Base-by-base conservation (phyloP, 2,329 filamentous ascomycete genomes). In the Chaetomium sp. region DNA sequence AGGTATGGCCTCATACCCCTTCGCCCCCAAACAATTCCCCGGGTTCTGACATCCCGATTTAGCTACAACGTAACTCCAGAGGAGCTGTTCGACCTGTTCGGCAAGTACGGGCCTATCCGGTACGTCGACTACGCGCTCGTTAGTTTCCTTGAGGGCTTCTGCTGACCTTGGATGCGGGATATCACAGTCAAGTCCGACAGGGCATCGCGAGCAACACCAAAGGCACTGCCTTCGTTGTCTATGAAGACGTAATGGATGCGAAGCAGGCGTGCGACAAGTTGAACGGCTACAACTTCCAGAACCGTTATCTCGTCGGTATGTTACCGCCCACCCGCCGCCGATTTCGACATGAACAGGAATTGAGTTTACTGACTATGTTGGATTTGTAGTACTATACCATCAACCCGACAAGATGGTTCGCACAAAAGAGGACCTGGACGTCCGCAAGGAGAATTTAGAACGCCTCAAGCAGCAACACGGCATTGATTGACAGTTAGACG, bases 271-370 rank as follows among this genome's bases (percentile, higher is more conserved):
- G 94, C 81, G 94, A 99, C 80, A 96, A 97, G 79, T 81, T 99
- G 73, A 99, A 99, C 80, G 94, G 94, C 72, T 99, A 95, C 85
- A 99, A 99, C 79, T 99, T 99, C 75, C 94, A 99, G 79, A 96
- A 92, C 77, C 88, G 94, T 72, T 99, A 99, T 76, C 89, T 99
- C 67, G 94, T 99, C 69, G 91, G 90, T 95, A 83, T 60, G 89
- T 84, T 51, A 43, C 33, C 62, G 54, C 59, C 51, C 47, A 36
- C 27, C 14, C 55, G 35, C 32, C 11, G 19, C 49, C 5, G 42
- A 36, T 7, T 3, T 27, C 11, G 1, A 19, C 9, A 27, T 27
- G 19, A n/a, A 7, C 11, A n/a, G 11, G 14, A 14, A 8, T 42
- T 3, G 6, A 6, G 7, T 48, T 10, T 46, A 40, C 32, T 41